phyloP scores from a whole-genome alignment of 148 eudicot genomes.

The Nyssa sinensis region DNA sequence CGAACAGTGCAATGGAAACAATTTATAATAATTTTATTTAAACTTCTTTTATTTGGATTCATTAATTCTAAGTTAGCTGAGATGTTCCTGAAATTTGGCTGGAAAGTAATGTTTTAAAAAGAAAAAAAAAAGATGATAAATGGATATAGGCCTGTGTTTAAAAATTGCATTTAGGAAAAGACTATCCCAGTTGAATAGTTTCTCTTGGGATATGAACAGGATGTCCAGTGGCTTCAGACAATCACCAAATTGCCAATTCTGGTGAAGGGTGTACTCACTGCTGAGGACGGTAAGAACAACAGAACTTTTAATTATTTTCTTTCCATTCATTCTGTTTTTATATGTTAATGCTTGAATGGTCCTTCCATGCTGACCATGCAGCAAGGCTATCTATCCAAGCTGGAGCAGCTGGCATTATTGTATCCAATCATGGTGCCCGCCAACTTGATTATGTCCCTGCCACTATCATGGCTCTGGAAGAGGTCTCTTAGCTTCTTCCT shows the following conservation, averaged over 20 bases:
- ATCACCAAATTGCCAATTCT: constrained; percentile 94
- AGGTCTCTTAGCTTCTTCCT: constrained; percentile 38
- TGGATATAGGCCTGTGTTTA: not conserved
- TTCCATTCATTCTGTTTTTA: not conserved
- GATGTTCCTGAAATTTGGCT: too few species aligned
- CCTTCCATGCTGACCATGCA: constrained; percentile 28
- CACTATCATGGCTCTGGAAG: constrained; percentile 93
- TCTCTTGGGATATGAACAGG: constrained; percentile 38
- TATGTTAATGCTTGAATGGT: not conserved
- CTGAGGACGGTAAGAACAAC: constrained; percentile 70
- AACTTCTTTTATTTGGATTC: too few species aligned
- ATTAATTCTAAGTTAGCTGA: too few species aligned
- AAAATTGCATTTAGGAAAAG: constrained; percentile 3
- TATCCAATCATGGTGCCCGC: constrained; percentile 98
- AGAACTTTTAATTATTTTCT: not conserved
- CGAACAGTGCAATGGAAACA: too few species aligned
- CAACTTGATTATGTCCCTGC: constrained; percentile 98
- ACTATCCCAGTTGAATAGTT: not conserved
- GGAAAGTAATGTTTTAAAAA: too few species aligned
- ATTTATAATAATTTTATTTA: too few species aligned
- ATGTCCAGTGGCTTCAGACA: constrained; percentile 96
- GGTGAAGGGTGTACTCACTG: constrained; percentile 93
- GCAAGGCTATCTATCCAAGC: constrained; percentile 78
- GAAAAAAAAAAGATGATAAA: not conserved
- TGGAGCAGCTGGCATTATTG: constrained; percentile 97